These are phyloP conservation scores for Starmerella riodocensis DNA, from an alignment of 805 yeast genomes.

Conservation along the genomic window DNA sequence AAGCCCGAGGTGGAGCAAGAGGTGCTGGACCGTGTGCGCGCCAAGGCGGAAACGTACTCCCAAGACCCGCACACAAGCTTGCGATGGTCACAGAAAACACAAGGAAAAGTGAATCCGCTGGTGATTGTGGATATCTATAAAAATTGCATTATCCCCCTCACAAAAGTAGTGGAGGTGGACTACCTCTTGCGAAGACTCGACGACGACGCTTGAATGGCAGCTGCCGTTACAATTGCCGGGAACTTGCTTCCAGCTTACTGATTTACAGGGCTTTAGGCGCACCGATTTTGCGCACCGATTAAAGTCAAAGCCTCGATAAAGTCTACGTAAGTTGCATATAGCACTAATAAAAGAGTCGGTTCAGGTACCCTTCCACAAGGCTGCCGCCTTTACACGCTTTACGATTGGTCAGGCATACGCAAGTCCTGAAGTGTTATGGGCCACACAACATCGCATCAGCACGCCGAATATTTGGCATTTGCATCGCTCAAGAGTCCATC, in stretches of 20 bases:
- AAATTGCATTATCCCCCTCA: constrained; percentile 81
- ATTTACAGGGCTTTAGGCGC: background rate
- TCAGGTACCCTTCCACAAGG: too few species aligned
- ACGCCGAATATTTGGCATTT: too few species aligned
- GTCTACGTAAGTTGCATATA: too few species aligned
- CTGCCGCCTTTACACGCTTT: too few species aligned
- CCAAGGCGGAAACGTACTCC: constrained; percentile 78
- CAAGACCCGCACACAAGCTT: constrained; percentile 58
- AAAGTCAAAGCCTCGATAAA: too few species aligned
- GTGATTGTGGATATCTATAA: constrained; percentile 70
- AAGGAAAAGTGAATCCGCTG: constrained; percentile 69
- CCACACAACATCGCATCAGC: too few species aligned
- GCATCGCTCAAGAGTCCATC: too few species aligned
- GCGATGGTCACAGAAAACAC: constrained; percentile 48
- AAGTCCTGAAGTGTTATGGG: too few species aligned
- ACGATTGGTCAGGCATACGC: too few species aligned
- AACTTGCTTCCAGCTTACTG: background rate
- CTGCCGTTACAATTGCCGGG: background rate
- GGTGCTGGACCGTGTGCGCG: constrained; percentile 62
- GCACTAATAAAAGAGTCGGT: too few species aligned
- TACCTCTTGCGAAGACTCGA: constrained; percentile 75
- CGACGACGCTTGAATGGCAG: background rate
- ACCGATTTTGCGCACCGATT: too few species aligned
- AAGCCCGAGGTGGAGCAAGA: constrained; percentile 75
- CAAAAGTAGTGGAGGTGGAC: constrained; percentile 90